Evolutionary conservation across 2,329 filamentous ascomycete species (phyloP), one percentile per base, ranked within the genome.

Genomic region (Taxawa tesnikishii): DNA sequence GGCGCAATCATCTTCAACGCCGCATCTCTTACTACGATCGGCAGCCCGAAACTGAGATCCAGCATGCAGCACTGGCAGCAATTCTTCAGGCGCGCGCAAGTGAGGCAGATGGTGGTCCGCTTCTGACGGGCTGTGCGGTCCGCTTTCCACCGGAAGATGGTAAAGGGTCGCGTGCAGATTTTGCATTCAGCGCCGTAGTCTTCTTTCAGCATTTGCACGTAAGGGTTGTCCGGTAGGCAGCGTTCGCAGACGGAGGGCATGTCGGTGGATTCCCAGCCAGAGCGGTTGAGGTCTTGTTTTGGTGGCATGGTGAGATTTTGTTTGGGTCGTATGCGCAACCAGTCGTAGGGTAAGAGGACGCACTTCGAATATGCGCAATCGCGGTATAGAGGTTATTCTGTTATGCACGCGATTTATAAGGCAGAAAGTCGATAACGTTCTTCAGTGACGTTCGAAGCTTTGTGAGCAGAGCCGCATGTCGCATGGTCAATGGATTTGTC

Each of bases 41-140:
- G 90, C 16, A 98, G 67, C 15, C 90, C 92, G 51, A 96, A 98
- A 9, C 83, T 88, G 38, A 98, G 64, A 68, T 98, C 90, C 32
- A 98, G 78, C 84, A 96, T 96, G 65, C 90, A 98, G 61, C 80
- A 88, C 64, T 98, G 90, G 53, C 90, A 98, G 65, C 90, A 96
- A 64, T 98, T 98, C 62, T 98, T 98, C 44, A 96, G 70, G 27
- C 90, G 81, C 14, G 90, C 88, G 65, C 90, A 98, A 25, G 90
- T 98, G 15, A 98, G 68, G 58, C 90, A 98, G 49, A 96, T 92
- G 48, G 83, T 93, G 33, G 88, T 96, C 44, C 83, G 79, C 61
- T 92, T 94, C 56, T 88, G 87, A 40, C 87, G 82, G 15, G 85
- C 76, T 3, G 87, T 90, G 36, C 90, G 83, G 55, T 93, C 87